Conservation (phyloP, 306 rosid genomes). For the Mimosa bimucronata region DNA sequence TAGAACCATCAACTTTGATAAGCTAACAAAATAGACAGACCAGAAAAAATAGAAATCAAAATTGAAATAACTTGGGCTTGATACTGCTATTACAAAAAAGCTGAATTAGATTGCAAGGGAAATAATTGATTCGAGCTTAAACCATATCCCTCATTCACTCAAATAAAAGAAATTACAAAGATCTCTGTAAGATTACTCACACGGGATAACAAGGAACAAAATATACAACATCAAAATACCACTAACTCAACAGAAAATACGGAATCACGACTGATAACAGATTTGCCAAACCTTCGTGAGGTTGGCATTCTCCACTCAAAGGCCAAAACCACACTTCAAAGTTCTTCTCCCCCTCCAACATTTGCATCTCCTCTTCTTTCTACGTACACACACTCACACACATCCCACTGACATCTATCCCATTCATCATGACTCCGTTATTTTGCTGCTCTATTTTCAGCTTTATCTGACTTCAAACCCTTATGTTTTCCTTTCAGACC, state of each 20-base stretch:
- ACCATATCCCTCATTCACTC: not conserved
- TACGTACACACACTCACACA: too few species aligned
- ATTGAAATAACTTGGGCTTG: not conserved
- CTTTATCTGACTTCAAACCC: not conserved
- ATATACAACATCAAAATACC: not conserved
- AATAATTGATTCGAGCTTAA: not conserved
- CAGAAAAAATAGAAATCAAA: not conserved
- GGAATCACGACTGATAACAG: not conserved
- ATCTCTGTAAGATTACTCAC: not conserved
- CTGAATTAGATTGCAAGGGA: not conserved
- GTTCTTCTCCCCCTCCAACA: not conserved
- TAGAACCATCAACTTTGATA: not conserved
- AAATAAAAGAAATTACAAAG: not conserved
- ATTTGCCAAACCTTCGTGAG: not conserved
- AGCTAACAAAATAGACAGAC: not conserved
- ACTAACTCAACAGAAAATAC: not conserved
- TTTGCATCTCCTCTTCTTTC: not conserved
- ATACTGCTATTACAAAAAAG: not conserved
- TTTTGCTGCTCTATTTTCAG: not conserved
- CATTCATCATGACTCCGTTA: not conserved
- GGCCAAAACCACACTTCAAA: not conserved
- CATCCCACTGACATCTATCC: not conserved
- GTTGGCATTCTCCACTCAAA: not conserved
- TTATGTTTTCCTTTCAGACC: not conserved
- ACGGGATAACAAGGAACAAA: not conserved